Evolutionary conservation across 73 alveolate species (phyloP).

Genomic region (Paramecium sonneborni): DNA sequence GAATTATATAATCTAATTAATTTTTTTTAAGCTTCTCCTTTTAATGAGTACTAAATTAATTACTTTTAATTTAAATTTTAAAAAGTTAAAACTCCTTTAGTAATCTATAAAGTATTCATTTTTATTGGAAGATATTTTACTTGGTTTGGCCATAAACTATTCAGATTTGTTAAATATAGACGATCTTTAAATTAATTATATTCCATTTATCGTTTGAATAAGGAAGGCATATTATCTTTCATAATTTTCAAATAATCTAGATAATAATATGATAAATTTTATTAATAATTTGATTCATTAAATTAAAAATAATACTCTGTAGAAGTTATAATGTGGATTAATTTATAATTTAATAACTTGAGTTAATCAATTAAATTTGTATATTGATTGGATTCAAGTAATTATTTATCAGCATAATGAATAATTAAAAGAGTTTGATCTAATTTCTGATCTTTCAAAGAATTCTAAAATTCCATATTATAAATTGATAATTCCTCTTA

Average conservation of each 20-base stretch:
- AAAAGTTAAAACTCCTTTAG: not conserved
- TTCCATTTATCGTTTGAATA: not conserved
- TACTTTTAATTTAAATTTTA: not conserved
- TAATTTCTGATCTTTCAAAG: not conserved
- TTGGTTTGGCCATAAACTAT: not conserved
- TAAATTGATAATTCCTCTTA: not conserved
- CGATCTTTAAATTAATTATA: not conserved
- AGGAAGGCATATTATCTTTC: not conserved
- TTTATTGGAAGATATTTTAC: not conserved
- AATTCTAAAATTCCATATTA: not conserved
- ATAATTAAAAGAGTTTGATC: not conserved
- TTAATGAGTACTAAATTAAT: not conserved
- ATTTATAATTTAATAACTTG: not conserved
- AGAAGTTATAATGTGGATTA: constrained; percentile 8
- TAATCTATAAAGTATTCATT: not conserved
- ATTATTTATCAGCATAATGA: not conserved
- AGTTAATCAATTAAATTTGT: not conserved
- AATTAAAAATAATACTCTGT: not conserved
- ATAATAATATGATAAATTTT: not conserved
- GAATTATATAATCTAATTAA: not conserved
- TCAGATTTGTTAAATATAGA: not conserved
- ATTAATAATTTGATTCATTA: not conserved
- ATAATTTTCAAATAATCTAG: not conserved
- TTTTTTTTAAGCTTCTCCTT: not conserved
- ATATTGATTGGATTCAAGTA: not conserved